Conservation (phyloP, 2,329 filamentous ascomycete species). For the Daldinia sp. region DNA sequence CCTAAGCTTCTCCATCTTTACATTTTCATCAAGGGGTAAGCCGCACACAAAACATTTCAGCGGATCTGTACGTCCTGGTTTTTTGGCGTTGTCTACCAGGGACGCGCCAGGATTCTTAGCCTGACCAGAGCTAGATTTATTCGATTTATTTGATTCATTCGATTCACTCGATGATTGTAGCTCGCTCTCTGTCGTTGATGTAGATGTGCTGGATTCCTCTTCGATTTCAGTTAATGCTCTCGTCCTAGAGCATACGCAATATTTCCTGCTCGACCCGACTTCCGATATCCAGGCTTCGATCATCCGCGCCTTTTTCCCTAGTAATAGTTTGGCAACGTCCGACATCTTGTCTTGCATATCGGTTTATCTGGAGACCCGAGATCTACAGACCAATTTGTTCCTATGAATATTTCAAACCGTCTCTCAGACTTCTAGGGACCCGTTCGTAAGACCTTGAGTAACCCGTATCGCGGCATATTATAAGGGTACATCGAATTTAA, state of each 20-base stretch:
- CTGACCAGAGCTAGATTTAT: neutral
- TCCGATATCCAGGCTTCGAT: conserved; percentile 66
- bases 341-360: conserved; percentile 9
- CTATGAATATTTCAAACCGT: neutral
- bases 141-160: neutral
- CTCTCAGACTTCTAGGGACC: neutral
- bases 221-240: conserved; percentile 35
- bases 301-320: conserved; percentile 48
- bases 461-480: neutral
- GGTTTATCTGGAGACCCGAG: neutral
- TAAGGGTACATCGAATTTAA: neutral
- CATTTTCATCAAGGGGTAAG: conserved; percentile 29
- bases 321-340: neutral
- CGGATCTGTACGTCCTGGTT: neutral
- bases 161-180: neutral
- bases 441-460: neutral
- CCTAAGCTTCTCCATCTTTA: conserved; percentile 33
- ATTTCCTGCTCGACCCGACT: conserved; percentile 55
- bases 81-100: neutral
- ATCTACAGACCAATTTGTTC: too few species aligned
- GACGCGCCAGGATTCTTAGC: neutral
- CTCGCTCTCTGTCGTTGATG: conserved; percentile 14
- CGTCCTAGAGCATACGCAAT: conserved; percentile 52
- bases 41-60: conserved; percentile 37
- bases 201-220: neutral